Evolutionary conservation across 306 rosid species (phyloP).

Genomic region (Prunus fruticosa): DNA sequence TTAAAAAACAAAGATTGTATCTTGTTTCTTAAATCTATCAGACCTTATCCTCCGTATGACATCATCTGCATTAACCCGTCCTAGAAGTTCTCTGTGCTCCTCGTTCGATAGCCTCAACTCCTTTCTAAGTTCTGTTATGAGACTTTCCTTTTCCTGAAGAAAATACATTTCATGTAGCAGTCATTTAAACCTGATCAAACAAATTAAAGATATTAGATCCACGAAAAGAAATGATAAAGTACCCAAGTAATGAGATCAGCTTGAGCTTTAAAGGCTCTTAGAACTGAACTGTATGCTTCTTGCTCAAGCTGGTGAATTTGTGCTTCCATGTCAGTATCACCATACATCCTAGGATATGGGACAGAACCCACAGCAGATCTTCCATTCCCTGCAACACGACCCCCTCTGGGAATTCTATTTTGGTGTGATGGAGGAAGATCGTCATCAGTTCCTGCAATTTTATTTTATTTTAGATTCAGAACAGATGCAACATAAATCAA

Average conservation of each 20-base stretch:
- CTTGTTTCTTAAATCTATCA: slow-evolving; percentile 19
- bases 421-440: slow-evolving; percentile 87
- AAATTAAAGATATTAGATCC: slow-evolving; percentile 29
- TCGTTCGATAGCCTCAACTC: slow-evolving; percentile 90
- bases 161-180: slow-evolving; percentile 42
- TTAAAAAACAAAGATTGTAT: slow-evolving; percentile 12
- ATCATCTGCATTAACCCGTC: slow-evolving; percentile 90
- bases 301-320: slow-evolving; percentile 95
- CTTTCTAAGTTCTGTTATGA: slow-evolving; percentile 86
- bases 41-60: slow-evolving; percentile 80
- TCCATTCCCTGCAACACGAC: slow-evolving; percentile 77
- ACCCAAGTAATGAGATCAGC: slow-evolving; percentile 99
- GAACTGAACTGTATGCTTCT: slow-evolving; percentile 92
- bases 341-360: slow-evolving; percentile 69
- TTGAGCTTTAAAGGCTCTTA: slow-evolving; percentile 98
- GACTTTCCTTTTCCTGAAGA: slow-evolving; percentile 93
- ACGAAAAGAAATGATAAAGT: slow-evolving; percentile 36
- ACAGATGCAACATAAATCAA: background rate
- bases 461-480: background rate
- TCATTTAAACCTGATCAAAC: slow-evolving; percentile 55
- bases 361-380: slow-evolving; percentile 66
- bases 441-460: slow-evolving; percentile 78
- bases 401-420: slow-evolving; percentile 78
- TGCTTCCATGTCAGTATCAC: slow-evolving; percentile 80
- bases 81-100: slow-evolving; percentile 91